Conservation (phyloP, 176 grass and related monocot species). For the Zea mays region DNA sequence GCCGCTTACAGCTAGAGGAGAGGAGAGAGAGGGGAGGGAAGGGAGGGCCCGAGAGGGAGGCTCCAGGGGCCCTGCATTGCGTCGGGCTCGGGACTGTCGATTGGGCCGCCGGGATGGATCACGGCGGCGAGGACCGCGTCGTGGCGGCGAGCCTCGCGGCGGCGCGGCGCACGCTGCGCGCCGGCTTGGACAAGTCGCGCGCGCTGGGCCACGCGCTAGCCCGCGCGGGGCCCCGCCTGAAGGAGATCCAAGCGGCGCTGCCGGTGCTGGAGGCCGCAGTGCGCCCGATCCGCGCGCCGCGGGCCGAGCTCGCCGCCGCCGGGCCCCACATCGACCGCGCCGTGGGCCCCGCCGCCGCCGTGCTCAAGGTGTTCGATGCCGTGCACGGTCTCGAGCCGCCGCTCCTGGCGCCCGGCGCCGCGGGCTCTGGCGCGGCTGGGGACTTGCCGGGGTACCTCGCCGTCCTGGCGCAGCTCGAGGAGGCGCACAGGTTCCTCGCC, state of each 20-base stretch:
- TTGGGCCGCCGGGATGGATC: slow-evolving; percentile 3
- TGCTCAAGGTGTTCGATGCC: slow-evolving; percentile 99
- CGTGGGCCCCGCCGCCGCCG: slow-evolving; percentile 73
- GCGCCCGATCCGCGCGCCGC: slow-evolving; percentile 74
- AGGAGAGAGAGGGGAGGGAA: background rate
- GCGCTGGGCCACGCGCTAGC: slow-evolving; percentile 43
- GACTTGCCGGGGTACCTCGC: slow-evolving; percentile 64
- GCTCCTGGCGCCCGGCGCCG: slow-evolving; percentile 50
- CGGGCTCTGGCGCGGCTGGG: background rate
- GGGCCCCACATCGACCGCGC: slow-evolving; percentile 86
- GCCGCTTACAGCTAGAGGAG: background rate
- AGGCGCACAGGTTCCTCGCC: slow-evolving; percentile 68
- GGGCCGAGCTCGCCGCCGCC: slow-evolving; percentile 47
- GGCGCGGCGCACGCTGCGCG: slow-evolving; percentile 49
- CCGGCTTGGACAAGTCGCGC: slow-evolving; percentile 59
- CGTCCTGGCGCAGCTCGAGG: slow-evolving; percentile 68
- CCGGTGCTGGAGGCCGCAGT: slow-evolving; percentile 79
- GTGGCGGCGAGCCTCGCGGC: slow-evolving; percentile 42
- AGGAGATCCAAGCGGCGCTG: slow-evolving; percentile 75
- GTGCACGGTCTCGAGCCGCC: slow-evolving; percentile 84
- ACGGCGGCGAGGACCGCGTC: background rate
- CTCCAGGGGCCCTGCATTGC: slow-evolving; percentile 12
- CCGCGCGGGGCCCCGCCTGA: slow-evolving; percentile 54
- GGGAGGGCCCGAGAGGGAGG: background rate
- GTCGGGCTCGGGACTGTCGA: too few species aligned